Evolutionary conservation across 495 filamentous ascomycete species (phyloP).

Genomic region (Daldinia grandis): DNA sequence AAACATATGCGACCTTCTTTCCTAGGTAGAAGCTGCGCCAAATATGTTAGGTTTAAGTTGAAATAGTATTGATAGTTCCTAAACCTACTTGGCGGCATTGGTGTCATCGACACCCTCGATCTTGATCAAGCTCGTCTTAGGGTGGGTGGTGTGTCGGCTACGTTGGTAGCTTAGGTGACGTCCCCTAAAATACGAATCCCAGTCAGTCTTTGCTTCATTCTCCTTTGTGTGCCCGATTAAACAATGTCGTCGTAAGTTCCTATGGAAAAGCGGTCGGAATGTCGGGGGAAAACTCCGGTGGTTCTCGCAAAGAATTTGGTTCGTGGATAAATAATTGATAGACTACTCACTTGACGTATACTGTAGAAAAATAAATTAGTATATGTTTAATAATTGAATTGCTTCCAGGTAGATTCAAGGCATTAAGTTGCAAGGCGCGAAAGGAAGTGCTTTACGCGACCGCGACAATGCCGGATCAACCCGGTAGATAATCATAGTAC

Average conservation of each 20-base stretch:
- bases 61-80: not conserved
- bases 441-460: conserved; percentile 17
- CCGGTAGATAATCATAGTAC: conserved; percentile 37
- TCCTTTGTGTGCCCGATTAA: conserved; percentile 2
- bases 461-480: conserved; percentile 14
- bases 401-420: conserved; percentile 12
- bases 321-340: conserved; percentile 36
- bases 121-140: conserved; percentile 88
- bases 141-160: conserved; percentile 82
- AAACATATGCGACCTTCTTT: conserved; percentile 97
- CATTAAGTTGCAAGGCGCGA: conserved; percentile 9
- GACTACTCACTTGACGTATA: conserved; percentile 90
- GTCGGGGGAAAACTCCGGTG: not conserved
- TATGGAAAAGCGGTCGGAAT: not conserved
- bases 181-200: conserved; percentile 65
- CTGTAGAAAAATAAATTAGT: conserved; percentile 59
- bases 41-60: conserved; percentile 39
- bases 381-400: conserved; percentile 14
- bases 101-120: conserved; percentile 95
- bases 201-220: conserved; percentile 43
- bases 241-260: not conserved
- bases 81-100: conserved; percentile 80
- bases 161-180: conserved; percentile 95
- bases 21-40: conserved; percentile 80
- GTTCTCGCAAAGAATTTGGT: conserved; percentile 8